Evolutionary conservation across 1,139 yeast genomes (phyloP), one percentile per base, ranked within the genome.

Genomic region (Sugiyamaella xylanicola): DNA sequence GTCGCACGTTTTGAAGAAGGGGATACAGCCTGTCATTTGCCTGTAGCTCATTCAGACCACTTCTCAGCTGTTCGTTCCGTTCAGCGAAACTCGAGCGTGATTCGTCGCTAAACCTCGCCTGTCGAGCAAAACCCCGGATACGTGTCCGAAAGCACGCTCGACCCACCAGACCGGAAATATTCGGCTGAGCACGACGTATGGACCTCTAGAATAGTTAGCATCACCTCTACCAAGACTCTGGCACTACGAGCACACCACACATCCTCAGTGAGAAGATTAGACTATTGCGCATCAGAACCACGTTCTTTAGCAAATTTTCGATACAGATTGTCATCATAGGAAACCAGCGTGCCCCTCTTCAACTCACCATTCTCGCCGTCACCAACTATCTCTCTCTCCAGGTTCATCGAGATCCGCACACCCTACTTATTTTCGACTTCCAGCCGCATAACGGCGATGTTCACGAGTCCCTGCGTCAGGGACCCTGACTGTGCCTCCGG

Each of bases 81-180:
- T 71, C 70, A 19, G 79, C 77, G 66, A 76, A 77, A 56, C 77
- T 81, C 17, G 58, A 51, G 0, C 71, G 63, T n/a, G 72, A 72
- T 43, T 71, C 76, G n/a, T 20, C 35, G 46, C 25, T 41, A 15
- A 11, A 39, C 41, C 16, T 7, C 17, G 27, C 46, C 40, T 44
- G 21, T 5, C 56, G 21, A 29, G 47, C 19, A 19, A 39, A 51
- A 5, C 35, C 15, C n/a, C 43, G 35, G n/a, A 21, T 21, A 13
- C 29, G 15, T 15, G 4, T 4, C 15, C 15, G 4, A 32, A 13
- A 32, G 37, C 15, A 4, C 4, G 37, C 5, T 25, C 9, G 29
- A 32, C 4, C 4, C 15, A 32, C 15, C 4, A 8, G 8, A 8
- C 37, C 15, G 15, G 3, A 45, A n/a, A 17, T 15, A 29, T 8